phyloP scores from a whole-genome alignment of 495 filamentous ascomycete species.

The Podospora pseudoanserina region DNA sequence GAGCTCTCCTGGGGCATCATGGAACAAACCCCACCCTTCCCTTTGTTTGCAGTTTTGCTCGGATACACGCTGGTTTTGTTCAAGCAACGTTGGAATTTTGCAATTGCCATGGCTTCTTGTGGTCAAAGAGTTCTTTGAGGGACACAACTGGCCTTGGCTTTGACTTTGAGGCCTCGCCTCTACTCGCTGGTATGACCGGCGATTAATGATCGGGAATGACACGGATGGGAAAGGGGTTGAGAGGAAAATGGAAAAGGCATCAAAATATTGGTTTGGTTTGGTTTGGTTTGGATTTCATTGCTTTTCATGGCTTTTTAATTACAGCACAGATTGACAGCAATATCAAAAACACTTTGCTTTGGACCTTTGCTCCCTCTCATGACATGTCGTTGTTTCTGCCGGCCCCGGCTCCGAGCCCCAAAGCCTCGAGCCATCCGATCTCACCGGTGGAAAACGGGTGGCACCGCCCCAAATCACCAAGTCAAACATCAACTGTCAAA shows the following conservation, averaged over 20 bases:
- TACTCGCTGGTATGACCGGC: too few species aligned
- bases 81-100: neutral
- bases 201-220: too few species aligned
- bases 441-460: neutral
- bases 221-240: neutral
- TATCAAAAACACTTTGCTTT: neutral
- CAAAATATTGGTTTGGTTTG: neutral
- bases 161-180: too few species aligned
- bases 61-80: neutral
- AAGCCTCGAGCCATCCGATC: neutral
- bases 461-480: neutral
- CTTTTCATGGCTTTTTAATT: neutral
- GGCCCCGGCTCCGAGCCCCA: neutral
- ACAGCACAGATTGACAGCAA: neutral
- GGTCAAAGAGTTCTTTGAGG: too few species aligned
- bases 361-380: neutral
- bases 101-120: neutral
- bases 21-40: neutral
- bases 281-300: neutral
- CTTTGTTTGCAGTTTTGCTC: neutral
- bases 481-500: neutral
- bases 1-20: neutral
- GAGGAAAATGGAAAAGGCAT: neutral
- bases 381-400: neutral
- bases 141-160: too few species aligned